Conservation (phyloP, 192 early-diverging fungal genomes). For the Allomyces macrogynus region DNA sequence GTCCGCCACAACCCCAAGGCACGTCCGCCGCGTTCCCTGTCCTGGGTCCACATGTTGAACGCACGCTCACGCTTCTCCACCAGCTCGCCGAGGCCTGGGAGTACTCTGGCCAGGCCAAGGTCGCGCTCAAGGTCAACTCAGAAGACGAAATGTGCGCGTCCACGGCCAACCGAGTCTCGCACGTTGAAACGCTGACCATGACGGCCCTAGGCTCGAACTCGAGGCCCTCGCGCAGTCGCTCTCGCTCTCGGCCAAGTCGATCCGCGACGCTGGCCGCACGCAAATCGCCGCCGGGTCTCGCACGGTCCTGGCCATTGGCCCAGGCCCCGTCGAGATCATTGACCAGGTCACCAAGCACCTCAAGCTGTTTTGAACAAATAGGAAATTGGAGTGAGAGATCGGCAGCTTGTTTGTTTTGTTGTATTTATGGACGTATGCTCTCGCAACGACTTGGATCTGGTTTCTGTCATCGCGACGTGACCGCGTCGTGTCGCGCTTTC, state of each 20-base stretch:
- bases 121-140: slow-evolving; percentile 51
- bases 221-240: slow-evolving; percentile 31
- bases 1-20: slow-evolving; percentile 21
- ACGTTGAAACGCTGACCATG: slow-evolving; percentile 5
- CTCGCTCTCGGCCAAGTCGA: slow-evolving; percentile 47
- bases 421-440: no score
- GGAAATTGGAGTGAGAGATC: no score
- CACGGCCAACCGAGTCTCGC: neutral
- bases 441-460: no score
- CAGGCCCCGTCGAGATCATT: slow-evolving; percentile 33
- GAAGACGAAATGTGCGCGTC: slow-evolving; percentile 54
- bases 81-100: slow-evolving; percentile 47
- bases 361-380: slow-evolving; percentile 22
- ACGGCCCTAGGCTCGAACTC: slow-evolving; percentile 30
- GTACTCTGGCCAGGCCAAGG: slow-evolving; percentile 58
- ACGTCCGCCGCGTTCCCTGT: slow-evolving; percentile 7
- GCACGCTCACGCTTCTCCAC: neutral
- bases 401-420: no score
- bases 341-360: slow-evolving; percentile 32
- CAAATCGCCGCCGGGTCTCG: slow-evolving; percentile 77
- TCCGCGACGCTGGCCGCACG: slow-evolving; percentile 79
- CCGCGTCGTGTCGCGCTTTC: no score
- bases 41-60: neutral
- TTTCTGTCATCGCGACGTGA: no score
- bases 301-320: slow-evolving; percentile 87